Evolutionary conservation across 2,329 filamentous ascomycete species (phyloP), one percentile per base, ranked within the genome.

Genomic region (Epichloe typhina): DNA sequence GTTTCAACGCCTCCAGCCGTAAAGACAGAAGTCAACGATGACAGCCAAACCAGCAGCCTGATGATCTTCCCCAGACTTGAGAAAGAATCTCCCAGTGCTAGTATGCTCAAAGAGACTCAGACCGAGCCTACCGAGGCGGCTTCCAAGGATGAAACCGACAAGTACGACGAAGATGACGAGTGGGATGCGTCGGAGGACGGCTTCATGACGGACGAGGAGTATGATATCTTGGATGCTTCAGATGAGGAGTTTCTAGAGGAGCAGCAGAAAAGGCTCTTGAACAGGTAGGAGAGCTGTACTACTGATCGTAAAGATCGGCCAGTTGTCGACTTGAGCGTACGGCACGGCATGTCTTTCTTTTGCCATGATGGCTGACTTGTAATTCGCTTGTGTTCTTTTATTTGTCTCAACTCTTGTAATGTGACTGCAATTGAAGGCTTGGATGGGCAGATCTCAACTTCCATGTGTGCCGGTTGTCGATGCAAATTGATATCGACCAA

Each of bases 61-160:
- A 96, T 97, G 89, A 90, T 97, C 64, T 97, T 97, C 78, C 93
- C 93, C 54, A 95, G 86, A 67, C 78, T 97, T 39, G 89, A 95
- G 59, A 95, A 94, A 71, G 93, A 97, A 69, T 95, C 89, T 9
- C 88, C 90, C 2, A 75, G 80, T 44, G 76, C 84, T 19, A 95
- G 88, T 70, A 78, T 86, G n/a, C 82, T 94, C 59, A 74, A 87
- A 63, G 73, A 76, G 21, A 62, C 21, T 68, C 73, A 83, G 61
- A 71, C 74, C n/a, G 64, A 66, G 35, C 70, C 74, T 60, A 65
- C 71, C n/a, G 70, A 71, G 21, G 69, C 76, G 46, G 72, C 76
- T 21, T 73, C 80, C 56, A 79, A 82, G 60, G 73, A 64, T 75
- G 47, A 67, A 38, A 55, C 61, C 47, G 54, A 66, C 55, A 58